Conservation (phyloP, 257 asterid genomes). For the Solanum clarkiae region DNA sequence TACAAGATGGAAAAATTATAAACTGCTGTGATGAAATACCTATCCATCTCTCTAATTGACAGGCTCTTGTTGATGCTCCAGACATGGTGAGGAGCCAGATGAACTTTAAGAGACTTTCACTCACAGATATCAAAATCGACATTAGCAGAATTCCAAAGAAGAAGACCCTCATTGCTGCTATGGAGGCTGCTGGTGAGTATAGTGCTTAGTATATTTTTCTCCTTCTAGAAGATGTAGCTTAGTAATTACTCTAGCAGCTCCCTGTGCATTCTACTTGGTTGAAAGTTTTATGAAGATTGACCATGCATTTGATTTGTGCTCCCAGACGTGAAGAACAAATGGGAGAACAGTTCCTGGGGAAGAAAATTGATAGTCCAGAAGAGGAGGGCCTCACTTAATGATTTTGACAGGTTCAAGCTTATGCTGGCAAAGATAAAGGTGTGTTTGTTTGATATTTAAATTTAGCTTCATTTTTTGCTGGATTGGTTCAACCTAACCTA, state of each 20-base stretch:
- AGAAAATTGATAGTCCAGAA: constrained; percentile 14
- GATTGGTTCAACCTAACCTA: not conserved
- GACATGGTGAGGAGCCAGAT: constrained; percentile 16
- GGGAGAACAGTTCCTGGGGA: constrained; percentile 24
- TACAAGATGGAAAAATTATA: not conserved
- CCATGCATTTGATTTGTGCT: not conserved
- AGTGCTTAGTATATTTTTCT: not conserved
- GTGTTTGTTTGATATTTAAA: not conserved
- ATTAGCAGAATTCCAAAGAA: constrained; percentile 11
- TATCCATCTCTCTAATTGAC: not conserved
- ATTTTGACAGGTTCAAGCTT: constrained; percentile 18
- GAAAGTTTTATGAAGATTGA: not conserved
- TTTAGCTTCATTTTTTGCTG: not conserved
- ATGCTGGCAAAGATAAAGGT: constrained; percentile 24
- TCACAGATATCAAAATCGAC: constrained; percentile 17
- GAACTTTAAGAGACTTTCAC: constrained; percentile 14
- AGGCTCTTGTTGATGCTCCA: constrained; percentile 20
- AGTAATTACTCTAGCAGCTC: not conserved
- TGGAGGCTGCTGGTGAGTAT: constrained; percentile 20
- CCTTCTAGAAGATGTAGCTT: not conserved
- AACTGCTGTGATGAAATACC: not conserved
- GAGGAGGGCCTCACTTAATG: constrained; percentile 16
- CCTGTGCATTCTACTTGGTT: not conserved
- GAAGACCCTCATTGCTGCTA: constrained; percentile 15
- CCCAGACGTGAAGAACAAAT: constrained; percentile 13